Conservation (phyloP, 805 yeast species). For the Myxozyma vanderwaltii region DNA sequence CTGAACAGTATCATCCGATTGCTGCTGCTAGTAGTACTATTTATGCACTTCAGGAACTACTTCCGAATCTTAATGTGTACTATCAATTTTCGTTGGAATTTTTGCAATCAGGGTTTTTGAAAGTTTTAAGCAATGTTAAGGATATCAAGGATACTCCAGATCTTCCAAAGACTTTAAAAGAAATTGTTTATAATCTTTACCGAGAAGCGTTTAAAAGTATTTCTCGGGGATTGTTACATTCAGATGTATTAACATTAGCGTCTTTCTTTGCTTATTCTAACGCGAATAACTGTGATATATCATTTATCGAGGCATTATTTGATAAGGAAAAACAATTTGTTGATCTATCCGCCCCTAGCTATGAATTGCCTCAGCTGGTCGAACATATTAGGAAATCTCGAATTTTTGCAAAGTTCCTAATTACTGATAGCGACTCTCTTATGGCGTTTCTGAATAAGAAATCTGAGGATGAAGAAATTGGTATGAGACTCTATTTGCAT, state of each 20-base stretch:
- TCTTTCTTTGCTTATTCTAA: slow-evolving; percentile 35
- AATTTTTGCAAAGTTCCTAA: slow-evolving; percentile 11
- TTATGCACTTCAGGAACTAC: slow-evolving; percentile 50
- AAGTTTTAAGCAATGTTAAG: slow-evolving; percentile 38
- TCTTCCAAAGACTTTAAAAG: slow-evolving; percentile 36
- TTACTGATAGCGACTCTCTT: slow-evolving; percentile 9
- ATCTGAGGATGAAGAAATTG: slow-evolving; percentile 9
- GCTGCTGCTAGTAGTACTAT: slow-evolving; percentile 59
- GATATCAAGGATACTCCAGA: slow-evolving; percentile 15
- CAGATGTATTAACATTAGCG: slow-evolving; percentile 52
- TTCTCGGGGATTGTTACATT: slow-evolving; percentile 51
- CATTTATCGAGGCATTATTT: slow-evolving; percentile 22
- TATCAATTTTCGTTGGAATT: slow-evolving; percentile 62
- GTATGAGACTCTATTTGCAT: slow-evolving; percentile 1
- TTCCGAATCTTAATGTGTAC: slow-evolving; percentile 51
- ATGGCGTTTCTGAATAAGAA: slow-evolving; percentile 4
- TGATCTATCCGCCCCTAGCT: slow-evolving; percentile 14
- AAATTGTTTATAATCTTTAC: slow-evolving; percentile 48
- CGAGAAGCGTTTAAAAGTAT: slow-evolving; percentile 50
- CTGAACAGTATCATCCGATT: slow-evolving; percentile 53
- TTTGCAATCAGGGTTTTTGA: slow-evolving; percentile 44
- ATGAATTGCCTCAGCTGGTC: slow-evolving; percentile 13
- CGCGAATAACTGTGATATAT: slow-evolving; percentile 11
- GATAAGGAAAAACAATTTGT: slow-evolving; percentile 20
- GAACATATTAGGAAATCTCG: slow-evolving; percentile 11